A percentile compares a stretch with the other conserved stretches of the same genome.
Evolutionary conservation across 139 green algal genomes (phyloP).

Genomic region (Asterochloris sp.): DNA sequence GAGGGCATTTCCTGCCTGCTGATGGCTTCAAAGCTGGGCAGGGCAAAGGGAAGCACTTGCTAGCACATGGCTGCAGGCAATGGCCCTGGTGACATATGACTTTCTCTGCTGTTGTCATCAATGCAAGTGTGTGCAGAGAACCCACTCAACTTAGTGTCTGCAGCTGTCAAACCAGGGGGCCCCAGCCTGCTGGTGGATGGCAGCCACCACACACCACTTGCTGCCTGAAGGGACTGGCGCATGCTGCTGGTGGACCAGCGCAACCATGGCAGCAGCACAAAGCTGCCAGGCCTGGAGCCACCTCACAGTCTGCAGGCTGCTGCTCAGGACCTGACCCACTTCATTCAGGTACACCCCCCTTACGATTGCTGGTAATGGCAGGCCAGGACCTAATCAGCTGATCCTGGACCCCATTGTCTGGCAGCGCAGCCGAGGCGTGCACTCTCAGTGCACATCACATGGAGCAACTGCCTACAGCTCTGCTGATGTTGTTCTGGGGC

Average conservation of each 20-base stretch:
- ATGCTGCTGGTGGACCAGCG: conserved; percentile 70
- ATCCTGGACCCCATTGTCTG: too few relatives aligned
- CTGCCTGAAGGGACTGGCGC: conserved; percentile 30
- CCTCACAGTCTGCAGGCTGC: conserved; percentile 66
- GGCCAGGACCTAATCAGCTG: too few relatives aligned
- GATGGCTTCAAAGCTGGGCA: too few relatives aligned
- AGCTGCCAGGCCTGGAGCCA: conserved; percentile 33
- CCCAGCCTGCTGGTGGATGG: not conserved
- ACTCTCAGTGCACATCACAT: too few relatives aligned
- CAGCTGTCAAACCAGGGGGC: too few relatives aligned
- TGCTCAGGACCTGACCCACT: conserved; percentile 57
- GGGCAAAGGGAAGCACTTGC: not conserved
- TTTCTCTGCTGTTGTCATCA: not conserved
- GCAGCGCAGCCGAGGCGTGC: too few relatives aligned
- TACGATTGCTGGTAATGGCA: too few relatives aligned
- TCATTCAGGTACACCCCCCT: too few relatives aligned
- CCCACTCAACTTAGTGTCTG: not conserved
- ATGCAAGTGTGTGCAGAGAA: not conserved
- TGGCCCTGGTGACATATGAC: not conserved
- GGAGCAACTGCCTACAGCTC: too few relatives aligned
- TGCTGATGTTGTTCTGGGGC: too few relatives aligned
- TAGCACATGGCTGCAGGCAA: not conserved
- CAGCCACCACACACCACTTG: not conserved
- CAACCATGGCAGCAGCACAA: conserved; percentile 52
- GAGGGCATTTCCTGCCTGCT: not conserved